These are phyloP conservation scores for Debaryomyces castellii DNA, from an alignment of 805 yeast species.

Conservation along the genomic window DNA sequence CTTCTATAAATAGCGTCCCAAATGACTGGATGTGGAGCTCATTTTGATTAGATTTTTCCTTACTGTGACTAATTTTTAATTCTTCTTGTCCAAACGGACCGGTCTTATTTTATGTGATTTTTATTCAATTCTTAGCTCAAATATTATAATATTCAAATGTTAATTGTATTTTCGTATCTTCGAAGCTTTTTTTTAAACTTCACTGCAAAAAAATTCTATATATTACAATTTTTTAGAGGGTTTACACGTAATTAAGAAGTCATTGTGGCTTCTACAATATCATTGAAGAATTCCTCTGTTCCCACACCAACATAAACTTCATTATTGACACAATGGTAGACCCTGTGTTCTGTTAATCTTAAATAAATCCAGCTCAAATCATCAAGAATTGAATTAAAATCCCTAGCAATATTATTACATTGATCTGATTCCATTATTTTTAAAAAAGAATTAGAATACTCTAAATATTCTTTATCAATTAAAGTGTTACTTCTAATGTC, in stretches of 20 bases:
- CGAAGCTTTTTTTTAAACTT: neutral
- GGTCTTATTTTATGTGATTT: neutral
- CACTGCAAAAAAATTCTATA: too few relatives aligned
- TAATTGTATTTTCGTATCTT: neutral
- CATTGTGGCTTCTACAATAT: neutral
- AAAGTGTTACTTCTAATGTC: neutral
- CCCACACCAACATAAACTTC: conserved; percentile 1
- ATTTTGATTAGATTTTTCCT: conserved; percentile 24
- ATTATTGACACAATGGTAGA: conserved; percentile 1
- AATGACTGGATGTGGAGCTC: conserved; percentile 57
- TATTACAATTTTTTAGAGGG: too few relatives aligned
- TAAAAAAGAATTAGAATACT: neutral
- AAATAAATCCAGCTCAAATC: conserved; percentile 4
- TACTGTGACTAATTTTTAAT: neutral
- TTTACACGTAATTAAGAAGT: neutral
- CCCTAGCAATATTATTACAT: neutral
- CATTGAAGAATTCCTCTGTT: neutral
- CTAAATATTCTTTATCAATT: neutral
- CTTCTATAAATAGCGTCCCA: conserved; percentile 20
- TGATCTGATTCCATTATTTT: neutral
- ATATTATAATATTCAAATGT: neutral
- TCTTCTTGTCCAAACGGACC: neutral
- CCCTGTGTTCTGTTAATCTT: neutral
- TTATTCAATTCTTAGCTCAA: neutral
- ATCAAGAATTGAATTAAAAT: conserved; percentile 1